These are phyloP conservation scores for Penicillium brasilianum DNA, from an alignment of 2,329 filamentous ascomycete genomes.

Conservation along the genomic window DNA sequence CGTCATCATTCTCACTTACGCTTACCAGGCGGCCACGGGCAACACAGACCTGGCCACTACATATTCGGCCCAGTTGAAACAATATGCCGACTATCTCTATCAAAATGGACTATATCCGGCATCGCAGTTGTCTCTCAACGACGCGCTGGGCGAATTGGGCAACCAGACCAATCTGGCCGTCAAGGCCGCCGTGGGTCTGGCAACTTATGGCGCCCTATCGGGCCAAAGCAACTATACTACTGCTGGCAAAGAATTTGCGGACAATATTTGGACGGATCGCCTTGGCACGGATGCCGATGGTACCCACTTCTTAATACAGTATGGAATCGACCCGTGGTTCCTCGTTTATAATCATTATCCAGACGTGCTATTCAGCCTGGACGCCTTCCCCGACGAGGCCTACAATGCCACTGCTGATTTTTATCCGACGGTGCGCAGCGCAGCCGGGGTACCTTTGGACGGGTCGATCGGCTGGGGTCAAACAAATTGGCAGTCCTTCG, in stretches of 20 bases:
- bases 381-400: conserved; percentile 40
- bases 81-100: conserved; percentile 45
- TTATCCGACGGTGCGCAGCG: conserved; percentile 38
- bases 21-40: conserved; percentile 43
- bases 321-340: conserved; percentile 36
- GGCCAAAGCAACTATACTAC: conserved; percentile 40
- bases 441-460: conserved; percentile 43
- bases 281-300: conserved; percentile 38
- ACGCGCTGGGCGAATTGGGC: conserved; percentile 41
- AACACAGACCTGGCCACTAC: conserved; percentile 38
- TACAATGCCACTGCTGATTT: conserved; percentile 42
- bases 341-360: conserved; percentile 46
- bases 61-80: conserved; percentile 39
- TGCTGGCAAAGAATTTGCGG: conserved; percentile 38
- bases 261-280: conserved; percentile 37
- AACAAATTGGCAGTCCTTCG: conserved; percentile 47
- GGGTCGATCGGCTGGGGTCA: conserved; percentile 42
- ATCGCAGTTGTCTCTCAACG: conserved; percentile 46
- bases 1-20: conserved; percentile 42
- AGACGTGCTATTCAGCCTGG: conserved; percentile 42
- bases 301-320: conserved; percentile 44
- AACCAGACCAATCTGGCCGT: conserved; percentile 52
- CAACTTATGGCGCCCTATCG: conserved; percentile 34
- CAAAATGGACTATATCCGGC: conserved; percentile 41
- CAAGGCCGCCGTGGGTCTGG: conserved; percentile 49